Evolutionary conservation across 768 basidiomycete genomes (phyloP), one percentile per base, ranked within the genome.

Genomic region (Termitomyces sp.): DNA sequence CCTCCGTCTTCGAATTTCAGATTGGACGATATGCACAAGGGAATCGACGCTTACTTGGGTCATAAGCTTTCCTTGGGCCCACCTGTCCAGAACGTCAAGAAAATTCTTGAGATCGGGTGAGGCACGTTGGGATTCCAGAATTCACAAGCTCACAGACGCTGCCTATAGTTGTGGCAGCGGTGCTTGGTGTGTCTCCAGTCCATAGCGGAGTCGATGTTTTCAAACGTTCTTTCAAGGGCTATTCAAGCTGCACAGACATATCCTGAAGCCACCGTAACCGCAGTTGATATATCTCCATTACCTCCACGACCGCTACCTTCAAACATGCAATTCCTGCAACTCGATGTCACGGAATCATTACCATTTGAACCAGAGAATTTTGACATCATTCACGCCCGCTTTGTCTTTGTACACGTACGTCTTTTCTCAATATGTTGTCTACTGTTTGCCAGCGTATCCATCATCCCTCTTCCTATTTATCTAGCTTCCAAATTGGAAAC

Each of bases 21-120:
- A 24, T 33, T 56, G 9, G 50, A 62, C 36, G 44, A 54, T 7
- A 52, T 57, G 55, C 36, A 57, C 20, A 55, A 57, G 18, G 35
- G 33, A 3, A 46, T 62, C 1, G 22, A 38, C 15, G 24, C 2
- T 15, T 56, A 61, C 18, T 4, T 61, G 2, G 55, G 49, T n/a
- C 60, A 56, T 20, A 61, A 52, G 46, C 40, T 61, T 5, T 57
- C 60, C 6, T 44, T 49, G 32, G 49, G 49, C 4, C 16, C 52
- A 24, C 20, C 12, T 2, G 36, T 24, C 13, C 15, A 13, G 7
- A 4, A 57, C 18, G 35, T 22, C 18, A 46, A 38, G 15, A 24
- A 46, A 38, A 57, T 62, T 33, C 56, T 57, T 28, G 49, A 62
- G 24, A 49, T 62, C 3, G 42, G 56, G 51, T 52, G 22, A 39